Evolutionary conservation across 306 rosid species (phyloP), one percentile per base, ranked within the genome.

Genomic region (Calophaca sinica): DNA sequence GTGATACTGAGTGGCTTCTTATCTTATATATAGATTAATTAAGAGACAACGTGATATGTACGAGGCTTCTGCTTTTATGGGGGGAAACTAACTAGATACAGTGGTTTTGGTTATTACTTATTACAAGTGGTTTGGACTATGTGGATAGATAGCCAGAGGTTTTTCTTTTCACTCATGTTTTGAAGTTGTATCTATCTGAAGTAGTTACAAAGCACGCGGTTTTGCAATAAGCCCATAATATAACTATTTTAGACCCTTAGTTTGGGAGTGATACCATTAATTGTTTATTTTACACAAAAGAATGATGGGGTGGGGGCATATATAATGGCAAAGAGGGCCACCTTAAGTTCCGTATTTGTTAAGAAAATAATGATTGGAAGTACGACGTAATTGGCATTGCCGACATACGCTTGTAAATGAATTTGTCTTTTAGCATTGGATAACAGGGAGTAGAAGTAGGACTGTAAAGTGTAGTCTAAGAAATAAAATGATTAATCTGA

Each of bases 181-280:
- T 49, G 55, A 39, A n/a, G 28, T 45, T 65, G 32, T 41, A n/a
- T 55, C 46, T 60, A n/a, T n/a, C n/a, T n/a, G n/a, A 11, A 10
- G 13, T 55, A 45, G 51, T 49, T 55, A 13, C 3, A 1, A 1
- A 3, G 86, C 68, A 66, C 82, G 28, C 51, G 79, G 86, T 72
- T 77, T 82, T 39, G 42, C 3, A 2, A 2, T 7, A 0, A 20
- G 26, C 26, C 26, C 26, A 20, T 20, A 20, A 20, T 20, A 20
- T 20, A 20, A 20, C 26, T 20, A 20, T 20, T 20, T 20, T 20
- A 20, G 26, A 20, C 26, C 26, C 76, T 63, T 81, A 71, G 82
- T 77, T 82, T 82, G 67, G 85, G 79, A 72, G 62, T 42, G n/a
- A 62, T 65, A 55, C 67, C 79, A 64, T 65, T n/a, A n/a, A n/a